Evolutionary conservation across 1,284 basidiomycete species (phyloP), one percentile per base, ranked within the genome.

Genomic region (Mycena sp.): DNA sequence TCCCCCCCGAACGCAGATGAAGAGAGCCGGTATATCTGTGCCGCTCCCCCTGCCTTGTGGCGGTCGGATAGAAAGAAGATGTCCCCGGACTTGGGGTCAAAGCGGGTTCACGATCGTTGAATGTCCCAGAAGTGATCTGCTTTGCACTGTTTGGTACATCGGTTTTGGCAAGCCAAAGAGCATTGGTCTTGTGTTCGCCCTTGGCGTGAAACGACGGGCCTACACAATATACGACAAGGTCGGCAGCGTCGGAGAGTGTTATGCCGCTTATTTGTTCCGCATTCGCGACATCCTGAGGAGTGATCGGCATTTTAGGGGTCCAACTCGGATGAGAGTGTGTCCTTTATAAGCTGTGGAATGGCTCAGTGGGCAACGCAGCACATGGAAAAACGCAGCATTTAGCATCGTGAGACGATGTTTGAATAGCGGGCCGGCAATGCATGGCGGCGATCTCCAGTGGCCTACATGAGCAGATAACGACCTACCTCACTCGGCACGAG

Each of bases 61-160:
- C 64, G 60, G 53, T 66, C 64, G 11, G 64, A 66, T 3, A 66
- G 52, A 32, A 66, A 66, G 52, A 66, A 63, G 1, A 66, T 19
- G 25, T 66, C 64, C 6, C 60, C 61, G 3, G 61, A 63, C 19
- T 40, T 50, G 6, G 61, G 60, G 37, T 66, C 38, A 43, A 66
- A 66, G 41, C 26, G 3, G 64, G 64, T 21, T 17, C 17, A 30
- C 23, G 40, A 35, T 66, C 64, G 43, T 63, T 32, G 30, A 63
- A 66, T 12, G 43, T 14, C 14, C 64, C 64, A 4, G 60, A 59
- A 4, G 64, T 63, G 46, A 95, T 82, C 67, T 85, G 86, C 51
- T 91, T 86, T 4, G 92, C 92, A 40, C 85, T 84, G 67, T 91
- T 91, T 46, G 94, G 87, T 1, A 83, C 82, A 50, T 41, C 56